phyloP scores from a whole-genome alignment of 2,329 filamentous ascomycete species.

The Metarhizium anisopliae region DNA sequence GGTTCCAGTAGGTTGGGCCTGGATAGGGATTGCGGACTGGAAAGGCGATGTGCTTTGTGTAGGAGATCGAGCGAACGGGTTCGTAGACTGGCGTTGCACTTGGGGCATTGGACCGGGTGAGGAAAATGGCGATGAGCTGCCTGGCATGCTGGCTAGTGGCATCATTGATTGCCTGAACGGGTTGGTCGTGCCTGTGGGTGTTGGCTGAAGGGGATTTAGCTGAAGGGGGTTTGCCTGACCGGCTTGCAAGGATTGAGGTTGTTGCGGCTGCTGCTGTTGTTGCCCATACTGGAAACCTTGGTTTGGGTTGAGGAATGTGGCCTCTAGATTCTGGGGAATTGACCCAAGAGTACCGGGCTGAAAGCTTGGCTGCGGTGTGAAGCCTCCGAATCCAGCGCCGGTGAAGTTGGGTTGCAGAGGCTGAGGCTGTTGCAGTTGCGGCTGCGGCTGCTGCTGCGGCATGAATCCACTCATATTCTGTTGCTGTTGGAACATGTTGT shows the following conservation, averaged over 20 bases:
- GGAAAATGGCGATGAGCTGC: conserved; percentile 19
- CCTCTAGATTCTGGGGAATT: conserved; percentile 49
- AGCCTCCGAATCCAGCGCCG: conserved; percentile 78
- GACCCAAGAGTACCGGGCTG: conserved; percentile 42
- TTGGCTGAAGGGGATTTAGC: conserved; percentile 29
- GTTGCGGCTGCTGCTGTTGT: conserved; percentile 15
- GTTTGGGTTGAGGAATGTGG: conserved; percentile 36
- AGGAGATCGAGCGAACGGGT: conserved; percentile 71
- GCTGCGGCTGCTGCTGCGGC: conserved; percentile 24
- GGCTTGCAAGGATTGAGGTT: conserved; percentile 13
- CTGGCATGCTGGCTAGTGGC: conserved; percentile 41
- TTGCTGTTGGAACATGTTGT: conserved; percentile 23
- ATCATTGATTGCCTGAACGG: conserved; percentile 92
- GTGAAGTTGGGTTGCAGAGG: conserved; percentile 43
- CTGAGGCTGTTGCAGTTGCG: conserved; percentile 15
- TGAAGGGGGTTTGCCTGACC: conserved; percentile 34
- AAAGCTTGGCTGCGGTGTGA: conserved; percentile 55
- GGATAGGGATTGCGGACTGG: conserved; percentile 27
- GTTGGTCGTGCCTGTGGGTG: conserved; percentile 59
- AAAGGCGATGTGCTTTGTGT: conserved; percentile 27
- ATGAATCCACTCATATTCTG: conserved; percentile 15
- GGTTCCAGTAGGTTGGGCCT: conserved; percentile 44
- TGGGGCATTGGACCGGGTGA: conserved; percentile 32
- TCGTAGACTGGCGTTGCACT: conserved; percentile 60
- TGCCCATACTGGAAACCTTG: conserved; percentile 11